Conservation (phyloP, 352 stramenopile genomes). For the Elongisporangium anandrum region DNA sequence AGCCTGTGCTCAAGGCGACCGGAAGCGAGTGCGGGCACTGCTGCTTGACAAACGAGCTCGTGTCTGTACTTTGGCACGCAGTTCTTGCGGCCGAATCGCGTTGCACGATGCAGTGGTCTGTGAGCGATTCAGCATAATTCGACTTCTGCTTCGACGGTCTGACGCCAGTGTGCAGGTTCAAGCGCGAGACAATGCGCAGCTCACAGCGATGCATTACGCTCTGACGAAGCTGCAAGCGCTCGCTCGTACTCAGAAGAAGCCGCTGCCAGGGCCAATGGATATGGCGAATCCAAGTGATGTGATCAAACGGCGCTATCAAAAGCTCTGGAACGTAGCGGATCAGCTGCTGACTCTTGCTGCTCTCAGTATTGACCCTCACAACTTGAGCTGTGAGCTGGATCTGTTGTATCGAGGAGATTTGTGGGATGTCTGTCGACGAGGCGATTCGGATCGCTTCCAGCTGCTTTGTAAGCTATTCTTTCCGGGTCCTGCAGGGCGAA, state of each 20-base stretch:
- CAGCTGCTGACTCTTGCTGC: neutral
- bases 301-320: conserved; percentile 5
- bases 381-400: conserved; percentile 22
- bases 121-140: conserved; percentile 26
- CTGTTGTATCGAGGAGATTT: conserved; percentile 33
- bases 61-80: conserved; percentile 24
- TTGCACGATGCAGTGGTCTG: conserved; percentile 51
- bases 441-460: conserved; percentile 34
- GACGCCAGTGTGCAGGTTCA: conserved; percentile 41
- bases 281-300: conserved; percentile 25
- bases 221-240: conserved; percentile 37
- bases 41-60: neutral
- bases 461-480: conserved; percentile 26
- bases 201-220: conserved; percentile 37
- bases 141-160: conserved; percentile 21
- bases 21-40: conserved; percentile 9
- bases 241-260: conserved; percentile 5
- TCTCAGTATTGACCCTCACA: neutral
- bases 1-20: conserved; percentile 22
- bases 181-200: conserved; percentile 27
- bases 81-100: conserved; percentile 32
- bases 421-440: conserved; percentile 41
- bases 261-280: conserved; percentile 24
- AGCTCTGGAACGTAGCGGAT: conserved; percentile 3
- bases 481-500: neutral